Base-by-base conservation (phyloP, 1,139 yeast genomes). In the Geotrichum carabidarum region DNA sequence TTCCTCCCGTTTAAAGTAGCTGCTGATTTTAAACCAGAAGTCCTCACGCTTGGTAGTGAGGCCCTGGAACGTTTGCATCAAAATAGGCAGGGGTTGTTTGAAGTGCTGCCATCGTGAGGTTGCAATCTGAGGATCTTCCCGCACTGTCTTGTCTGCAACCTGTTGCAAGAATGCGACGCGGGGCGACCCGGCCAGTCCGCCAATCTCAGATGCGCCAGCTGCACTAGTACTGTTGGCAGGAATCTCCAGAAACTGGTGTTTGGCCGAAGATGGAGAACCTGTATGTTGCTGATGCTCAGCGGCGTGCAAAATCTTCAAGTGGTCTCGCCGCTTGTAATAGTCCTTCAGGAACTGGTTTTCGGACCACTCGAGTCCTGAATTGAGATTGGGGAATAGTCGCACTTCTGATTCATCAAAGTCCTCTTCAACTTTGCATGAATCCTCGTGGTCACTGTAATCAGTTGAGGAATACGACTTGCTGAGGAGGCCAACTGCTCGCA, bases 321-420 rank as follows among this genome's bases (percentile, higher is more conserved):
- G 58, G 36, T 68, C 69, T n/a, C 71, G 62, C 35, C 67, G 70
- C 22, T 73, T 65, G 60, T 75, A 79, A 71, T 87, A 90, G 49
- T 88, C 83, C 48, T 80, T 76, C 63, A 93, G 76, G 64, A 90
- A 89, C 61, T 86, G 83, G 70, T 93, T 91, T 67, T 93, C 99
- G 74, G 97, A 89, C 96, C 96, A 91, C 70, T 93, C 98, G 52
- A 93, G 76, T 0, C 96, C 96, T 58, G 87, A 80, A 66, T 94
- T 93, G 60, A 93, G 76, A 56, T 88, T 85, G 57, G 80, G 79
- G 66, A 86, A 87, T 43, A 87, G 74, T 62, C 83, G 82, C 42
- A 85, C 80, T 38, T 72, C 66, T n/a, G 48, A 38, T 9, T 41
- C 71, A 11, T 45, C 49, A 36, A 35, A 45, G 22, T 45, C 41